Evolutionary conservation across 2,329 filamentous ascomycete genomes (phyloP), one percentile per base, ranked within the genome.

Genomic region (Zymoseptoria passerinii): DNA sequence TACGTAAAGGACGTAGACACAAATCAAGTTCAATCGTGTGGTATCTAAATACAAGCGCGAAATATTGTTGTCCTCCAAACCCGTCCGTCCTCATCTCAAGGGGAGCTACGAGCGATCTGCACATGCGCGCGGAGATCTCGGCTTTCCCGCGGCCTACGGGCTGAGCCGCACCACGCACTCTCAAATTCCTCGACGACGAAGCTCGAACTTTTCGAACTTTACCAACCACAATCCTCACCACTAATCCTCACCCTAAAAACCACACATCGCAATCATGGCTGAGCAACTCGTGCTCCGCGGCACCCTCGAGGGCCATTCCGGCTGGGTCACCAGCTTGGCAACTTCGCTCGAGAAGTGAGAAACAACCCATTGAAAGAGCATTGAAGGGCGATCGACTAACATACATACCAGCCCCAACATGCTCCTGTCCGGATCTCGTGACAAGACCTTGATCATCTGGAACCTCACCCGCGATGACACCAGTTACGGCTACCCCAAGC

Each of bases 361-460:
- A 55, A 40, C 35, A 51, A 40, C 49, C 35, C 58, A 58, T 87
- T 76, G 87, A 73, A 68, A 57, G 64, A 52, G 53, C 59, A 59
- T 56, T 53, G 49, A 28, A 48, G 48, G 48, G 27, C 10, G 18
- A 51, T 20, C 58, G 52, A 60, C 49, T 61, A 53, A 56, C 51
- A 52, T 20, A 19, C 23, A 54, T 55, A 28, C 29, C 74, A 86
- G 90, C 89, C 94, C 94, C 76, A 97, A 99, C 86, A 97, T 99
- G 92, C 92, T 99, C 78, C 87, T 99, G 74, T 99, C 94, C 71
- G 92, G 84, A 75, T 90, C 86, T 77, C 91, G 94, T 82, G 94
- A 99, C 86, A 96, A 97, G 89, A 90, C 89, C 71, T 84, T 99
- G 78, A 99, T 99, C 83, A 95, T 99, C 86, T 99, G 94, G 94